Evolutionary conservation across 2,329 filamentous ascomycete genomes (phyloP).

Genomic region (Phialocephala subalpina): DNA sequence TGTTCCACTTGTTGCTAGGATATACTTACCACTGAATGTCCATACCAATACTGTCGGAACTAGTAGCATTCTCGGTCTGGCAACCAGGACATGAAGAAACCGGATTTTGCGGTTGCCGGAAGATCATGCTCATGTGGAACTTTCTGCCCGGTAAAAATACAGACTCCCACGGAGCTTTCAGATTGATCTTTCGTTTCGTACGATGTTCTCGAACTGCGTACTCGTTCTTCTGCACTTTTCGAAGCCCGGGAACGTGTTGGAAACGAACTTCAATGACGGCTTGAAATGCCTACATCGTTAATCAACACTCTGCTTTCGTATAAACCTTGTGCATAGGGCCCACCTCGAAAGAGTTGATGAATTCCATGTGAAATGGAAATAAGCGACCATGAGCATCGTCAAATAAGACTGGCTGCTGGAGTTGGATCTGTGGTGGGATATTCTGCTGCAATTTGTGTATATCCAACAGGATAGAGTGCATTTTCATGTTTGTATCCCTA

Average conservation of each 20-base stretch:
- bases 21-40: background rate
- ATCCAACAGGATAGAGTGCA: background rate
- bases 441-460: background rate
- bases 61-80: background rate
- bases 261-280: conserved; percentile 1
- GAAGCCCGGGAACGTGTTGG: background rate
- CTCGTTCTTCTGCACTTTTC: background rate
- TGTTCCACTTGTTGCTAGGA: background rate
- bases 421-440: background rate
- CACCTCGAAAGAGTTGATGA: background rate
- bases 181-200: background rate
- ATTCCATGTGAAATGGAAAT: background rate
- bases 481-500: background rate
- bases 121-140: background rate
- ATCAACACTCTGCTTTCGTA: background rate
- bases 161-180: background rate
- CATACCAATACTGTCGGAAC: no score
- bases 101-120: background rate
- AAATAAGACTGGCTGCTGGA: background rate
- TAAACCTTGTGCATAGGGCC: background rate
- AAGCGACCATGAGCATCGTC: conserved; percentile 2
- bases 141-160: background rate
- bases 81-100: background rate
- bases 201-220: background rate
- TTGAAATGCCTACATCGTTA: background rate